Conservation (phyloP, 2,329 filamentous ascomycete species). For the Waltergamsia citrina region DNA sequence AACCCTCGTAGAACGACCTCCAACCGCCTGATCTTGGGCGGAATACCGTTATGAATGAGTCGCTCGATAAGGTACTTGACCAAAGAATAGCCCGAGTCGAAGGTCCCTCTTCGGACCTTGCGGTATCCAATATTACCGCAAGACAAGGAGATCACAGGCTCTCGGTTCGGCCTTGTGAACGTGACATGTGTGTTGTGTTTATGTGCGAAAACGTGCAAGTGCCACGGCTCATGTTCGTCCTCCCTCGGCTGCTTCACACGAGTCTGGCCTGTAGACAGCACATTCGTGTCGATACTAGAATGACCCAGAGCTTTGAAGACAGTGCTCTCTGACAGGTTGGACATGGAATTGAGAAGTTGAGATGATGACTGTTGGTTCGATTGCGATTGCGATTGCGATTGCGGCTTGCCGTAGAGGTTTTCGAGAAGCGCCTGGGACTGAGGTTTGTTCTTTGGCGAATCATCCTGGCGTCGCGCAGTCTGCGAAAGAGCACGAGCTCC, state of each 20-base stretch:
- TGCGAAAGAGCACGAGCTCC: constrained; percentile 27
- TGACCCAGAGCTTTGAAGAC: constrained; percentile 27
- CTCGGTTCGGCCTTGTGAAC: constrained; percentile 70
- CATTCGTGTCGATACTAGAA: constrained; percentile 21
- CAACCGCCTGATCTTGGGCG: constrained; percentile 64
- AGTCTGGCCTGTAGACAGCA: constrained; percentile 11
- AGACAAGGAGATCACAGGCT: constrained; percentile 70
- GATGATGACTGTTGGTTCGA: neutral
- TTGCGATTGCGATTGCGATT: constrained; percentile 7
- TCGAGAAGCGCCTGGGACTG: constrained; percentile 20
- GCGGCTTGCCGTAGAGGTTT: constrained; percentile 20
- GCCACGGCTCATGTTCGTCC: constrained; percentile 57
- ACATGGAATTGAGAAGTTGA: constrained; percentile 21
- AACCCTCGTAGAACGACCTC: constrained; percentile 82
- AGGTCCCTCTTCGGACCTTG: constrained; percentile 70
- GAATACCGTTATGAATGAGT: constrained; percentile 73
- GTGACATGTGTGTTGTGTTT: constrained; percentile 97
- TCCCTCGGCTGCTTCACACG: constrained; percentile 18
- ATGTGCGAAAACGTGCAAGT: constrained; percentile 77
- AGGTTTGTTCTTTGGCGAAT: constrained; percentile 9
- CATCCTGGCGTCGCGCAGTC: constrained; percentile 19
- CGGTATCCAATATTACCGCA: constrained; percentile 87
- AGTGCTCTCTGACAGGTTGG: constrained; percentile 24
- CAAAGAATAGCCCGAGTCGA: constrained; percentile 89
- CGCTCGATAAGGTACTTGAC: constrained; percentile 73